phyloP scores from a whole-genome alignment of 2,329 filamentous ascomycete genomes.

The Sclerotinia borealis region DNA sequence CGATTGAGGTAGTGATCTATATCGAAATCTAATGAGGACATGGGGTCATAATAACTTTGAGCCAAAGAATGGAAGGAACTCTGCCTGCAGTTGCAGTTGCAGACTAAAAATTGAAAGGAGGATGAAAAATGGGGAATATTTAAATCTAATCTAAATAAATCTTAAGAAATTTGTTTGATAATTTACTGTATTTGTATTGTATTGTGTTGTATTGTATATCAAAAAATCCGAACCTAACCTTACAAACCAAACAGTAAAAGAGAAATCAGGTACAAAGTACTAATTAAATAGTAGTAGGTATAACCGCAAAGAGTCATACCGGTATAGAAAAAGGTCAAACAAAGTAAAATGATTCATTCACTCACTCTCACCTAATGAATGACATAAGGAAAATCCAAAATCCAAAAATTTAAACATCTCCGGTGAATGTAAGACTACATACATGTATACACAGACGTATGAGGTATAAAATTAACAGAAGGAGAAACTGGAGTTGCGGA shows the following conservation, averaged over 20 bases:
- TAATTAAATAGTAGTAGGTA: too few species aligned
- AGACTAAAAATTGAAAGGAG: too few species aligned
- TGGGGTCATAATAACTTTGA: neutral
- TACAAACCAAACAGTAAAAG: neutral
- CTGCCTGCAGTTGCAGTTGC: too few species aligned
- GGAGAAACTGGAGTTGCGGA: neutral
- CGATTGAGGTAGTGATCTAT: slow-evolving; percentile 73
- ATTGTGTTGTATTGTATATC: neutral
- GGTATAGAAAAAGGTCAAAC: neutral
- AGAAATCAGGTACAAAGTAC: neutral
- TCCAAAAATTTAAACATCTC: slow-evolving; percentile 2
- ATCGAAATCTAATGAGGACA: slow-evolving; percentile 46
- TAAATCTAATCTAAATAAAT: neutral
- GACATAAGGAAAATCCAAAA: slow-evolving; percentile 1
- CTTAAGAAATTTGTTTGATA: neutral
- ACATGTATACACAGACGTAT: too few species aligned
- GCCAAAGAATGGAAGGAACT: neutral
- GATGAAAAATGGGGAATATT: too few species aligned
- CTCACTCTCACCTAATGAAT: neutral
- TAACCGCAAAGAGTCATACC: neutral
- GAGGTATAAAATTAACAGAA: neutral
- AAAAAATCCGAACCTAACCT: neutral
- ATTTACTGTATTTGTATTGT: too few species aligned
- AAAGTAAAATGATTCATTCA: neutral
- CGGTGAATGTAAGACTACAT: neutral